Base-by-base conservation (phyloP, 257 asterid genomes). In the Plantago ovata region DNA sequence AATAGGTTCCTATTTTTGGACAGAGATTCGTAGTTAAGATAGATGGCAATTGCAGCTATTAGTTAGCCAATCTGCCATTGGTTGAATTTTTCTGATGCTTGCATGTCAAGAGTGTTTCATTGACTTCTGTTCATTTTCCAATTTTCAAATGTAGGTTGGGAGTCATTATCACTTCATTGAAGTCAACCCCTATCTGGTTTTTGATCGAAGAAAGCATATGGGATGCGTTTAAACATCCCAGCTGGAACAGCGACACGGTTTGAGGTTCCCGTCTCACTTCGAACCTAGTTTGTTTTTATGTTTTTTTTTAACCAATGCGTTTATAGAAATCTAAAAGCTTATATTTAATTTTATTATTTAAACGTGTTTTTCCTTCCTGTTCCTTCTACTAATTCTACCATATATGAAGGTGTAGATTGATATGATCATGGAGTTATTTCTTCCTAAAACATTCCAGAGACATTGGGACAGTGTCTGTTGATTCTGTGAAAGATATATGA, bases 151-250 rank as follows among this genome's bases (percentile, higher is more conserved):
- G 51, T 79, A 92, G 96, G 93, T 92, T 74, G 98, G 98, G 49
- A 92, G 98, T 77, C 98, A 92, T 74, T 88, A 92, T 80, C 95
- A 84, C 84, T 88, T 92, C 71, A 82, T 84, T 47, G 98, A 92
- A 79, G 94, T 74, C 64, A 92, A 92, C 72, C 96, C 94, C 21
- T 75, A 65, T 63, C 62, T 92, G 84, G 75, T 74, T 62, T 92
- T 85, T 69, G 95, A 92, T 81, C 79, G 96, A 66, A 55, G 65
- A 45, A 71, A 76, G 88, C 96, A 53, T 61, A 72, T 61, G 94
- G 88, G 59, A 88, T 82, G 95, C 82, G 95, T 58, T 73, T 92
- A 66, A 92, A 92, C 66, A 85, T 88, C 64, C 96, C 95, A 18
- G 87, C 96, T n/a, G 96, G 98, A 71, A 85, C 95, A 63, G 96